Evolutionary conservation across 306 rosid species (phyloP).

Genomic region (Nissolia schottii): DNA sequence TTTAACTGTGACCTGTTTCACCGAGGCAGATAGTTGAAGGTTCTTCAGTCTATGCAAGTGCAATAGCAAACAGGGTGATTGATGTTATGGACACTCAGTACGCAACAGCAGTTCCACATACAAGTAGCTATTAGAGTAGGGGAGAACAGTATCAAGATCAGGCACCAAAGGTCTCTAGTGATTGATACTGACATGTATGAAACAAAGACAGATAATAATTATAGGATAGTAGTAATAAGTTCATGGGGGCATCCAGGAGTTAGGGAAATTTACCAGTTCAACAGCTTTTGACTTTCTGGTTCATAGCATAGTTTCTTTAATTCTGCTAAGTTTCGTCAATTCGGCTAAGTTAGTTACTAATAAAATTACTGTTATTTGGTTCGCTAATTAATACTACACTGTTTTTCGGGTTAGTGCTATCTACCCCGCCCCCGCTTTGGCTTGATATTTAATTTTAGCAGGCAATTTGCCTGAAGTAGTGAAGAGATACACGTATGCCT

Average conservation of each 20-base stretch:
- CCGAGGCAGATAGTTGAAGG: conserved; percentile 59
- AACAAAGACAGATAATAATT: not conserved
- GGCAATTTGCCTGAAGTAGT: not conserved
- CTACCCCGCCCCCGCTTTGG: not conserved
- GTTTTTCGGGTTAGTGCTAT: not conserved
- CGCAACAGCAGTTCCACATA: conserved; percentile 37
- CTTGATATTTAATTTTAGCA: conserved; percentile 9
- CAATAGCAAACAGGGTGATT: conserved; percentile 65
- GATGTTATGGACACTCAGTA: conserved; percentile 59
- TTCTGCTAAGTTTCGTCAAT: not conserved
- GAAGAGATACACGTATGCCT: not conserved
- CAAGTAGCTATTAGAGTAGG: conserved; percentile 21
- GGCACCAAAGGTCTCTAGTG: not conserved
- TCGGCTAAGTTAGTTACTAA: not conserved
- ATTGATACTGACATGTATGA: not conserved
- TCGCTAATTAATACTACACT: not conserved
- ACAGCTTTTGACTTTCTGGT: conserved; percentile 5
- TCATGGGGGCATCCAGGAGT: not conserved
- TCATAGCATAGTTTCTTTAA: not conserved
- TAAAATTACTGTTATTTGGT: not conserved
- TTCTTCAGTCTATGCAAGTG: conserved; percentile 69
- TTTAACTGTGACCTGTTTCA: conserved; percentile 13
- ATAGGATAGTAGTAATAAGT: not conserved
- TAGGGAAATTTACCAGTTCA: conserved; percentile 8
- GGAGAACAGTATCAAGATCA: conserved; percentile 3